Percentiles rank a stretch among this genome's conserved stretches.
Conservation (phyloP, 768 basidiomycete genomes). For the Podaxis sp. region DNA sequence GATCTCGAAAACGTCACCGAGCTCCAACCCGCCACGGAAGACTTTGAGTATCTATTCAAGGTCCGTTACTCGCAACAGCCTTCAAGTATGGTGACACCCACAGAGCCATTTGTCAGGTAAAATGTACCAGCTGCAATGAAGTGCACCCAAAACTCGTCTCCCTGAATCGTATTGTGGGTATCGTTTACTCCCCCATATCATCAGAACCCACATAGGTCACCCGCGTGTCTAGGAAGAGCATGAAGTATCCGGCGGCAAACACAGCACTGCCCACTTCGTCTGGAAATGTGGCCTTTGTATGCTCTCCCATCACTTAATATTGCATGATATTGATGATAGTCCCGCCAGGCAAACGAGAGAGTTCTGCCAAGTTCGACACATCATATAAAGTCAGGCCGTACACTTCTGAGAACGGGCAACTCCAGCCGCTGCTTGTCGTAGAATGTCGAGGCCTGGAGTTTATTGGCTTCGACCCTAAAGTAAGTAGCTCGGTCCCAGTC, state of each 20-base stretch:
- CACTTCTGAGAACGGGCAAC: constrained; percentile 56
- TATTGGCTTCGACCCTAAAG: constrained; percentile 69
- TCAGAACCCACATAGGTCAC: not conserved
- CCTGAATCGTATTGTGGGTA: constrained; percentile 64
- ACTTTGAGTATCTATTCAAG: constrained; percentile 82
- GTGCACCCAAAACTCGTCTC: constrained; percentile 68
- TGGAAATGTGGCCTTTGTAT: constrained; percentile 74
- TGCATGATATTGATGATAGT: not conserved
- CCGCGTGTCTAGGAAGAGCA: constrained; percentile 50
- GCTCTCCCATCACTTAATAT: constrained; percentile 15
- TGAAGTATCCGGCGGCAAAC: constrained; percentile 65
- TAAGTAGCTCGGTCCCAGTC: constrained; percentile 27
- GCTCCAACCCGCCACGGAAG: constrained; percentile 58
- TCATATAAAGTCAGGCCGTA: constrained; percentile 52
- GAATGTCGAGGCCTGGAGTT: constrained; percentile 91
- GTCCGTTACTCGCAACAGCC: constrained; percentile 31
- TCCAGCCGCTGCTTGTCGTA: constrained; percentile 63
- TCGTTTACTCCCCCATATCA: not conserved
- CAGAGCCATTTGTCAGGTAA: constrained; percentile 48
- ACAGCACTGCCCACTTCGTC: constrained; percentile 72
- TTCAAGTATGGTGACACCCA: constrained; percentile 21
- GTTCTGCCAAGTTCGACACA: constrained; percentile 75
- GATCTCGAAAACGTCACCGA: constrained; percentile 78
- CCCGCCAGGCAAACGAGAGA: constrained; percentile 64
- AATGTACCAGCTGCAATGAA: constrained; percentile 80